A percentile compares a stretch with the other conserved stretches of the same genome.
Conservation (phyloP, 495 filamentous ascomycete species). For the Penicillium herquei region DNA sequence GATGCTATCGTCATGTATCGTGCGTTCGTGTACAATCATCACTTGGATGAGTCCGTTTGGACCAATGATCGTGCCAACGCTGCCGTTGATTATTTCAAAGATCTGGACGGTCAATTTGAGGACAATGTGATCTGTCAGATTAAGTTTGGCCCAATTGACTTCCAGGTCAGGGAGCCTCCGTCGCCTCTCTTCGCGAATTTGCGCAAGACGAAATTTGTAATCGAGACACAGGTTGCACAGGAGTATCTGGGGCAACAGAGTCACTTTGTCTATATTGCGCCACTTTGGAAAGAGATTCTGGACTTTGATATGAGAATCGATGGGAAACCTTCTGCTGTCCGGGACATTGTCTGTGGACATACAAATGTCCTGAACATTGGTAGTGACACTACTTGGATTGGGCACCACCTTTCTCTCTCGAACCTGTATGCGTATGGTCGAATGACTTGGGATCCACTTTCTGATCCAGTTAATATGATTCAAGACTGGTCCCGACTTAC, state of each 20-base stretch:
- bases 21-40: slow-evolving; percentile 68
- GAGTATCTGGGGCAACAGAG: slow-evolving; percentile 73
- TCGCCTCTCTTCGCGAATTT: slow-evolving; percentile 71
- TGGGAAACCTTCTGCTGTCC: slow-evolving; percentile 48
- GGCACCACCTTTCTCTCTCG: slow-evolving; percentile 66
- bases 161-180: slow-evolving; percentile 68
- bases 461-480: slow-evolving; percentile 47
- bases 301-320: slow-evolving; percentile 66
- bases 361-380: slow-evolving; percentile 71
- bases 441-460: slow-evolving; percentile 59
- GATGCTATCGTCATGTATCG: slow-evolving; percentile 67
- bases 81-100: slow-evolving; percentile 64
- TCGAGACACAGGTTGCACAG: slow-evolving; percentile 66
- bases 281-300: slow-evolving; percentile 65
- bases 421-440: slow-evolving; percentile 71
- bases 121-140: slow-evolving; percentile 72
- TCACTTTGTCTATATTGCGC: slow-evolving; percentile 65
- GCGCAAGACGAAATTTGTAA: slow-evolving; percentile 53
- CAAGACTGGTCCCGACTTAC: slow-evolving; percentile 67
- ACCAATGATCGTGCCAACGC: slow-evolving; percentile 68
- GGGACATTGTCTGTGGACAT: slow-evolving; percentile 60
- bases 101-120: slow-evolving; percentile 63
- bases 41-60: slow-evolving; percentile 56
- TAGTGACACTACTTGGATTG: slow-evolving; percentile 64
- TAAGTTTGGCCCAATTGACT: slow-evolving; percentile 75